Evolutionary conservation across 495 filamentous ascomycete genomes (phyloP).

Genomic region (Tuber indicum): DNA sequence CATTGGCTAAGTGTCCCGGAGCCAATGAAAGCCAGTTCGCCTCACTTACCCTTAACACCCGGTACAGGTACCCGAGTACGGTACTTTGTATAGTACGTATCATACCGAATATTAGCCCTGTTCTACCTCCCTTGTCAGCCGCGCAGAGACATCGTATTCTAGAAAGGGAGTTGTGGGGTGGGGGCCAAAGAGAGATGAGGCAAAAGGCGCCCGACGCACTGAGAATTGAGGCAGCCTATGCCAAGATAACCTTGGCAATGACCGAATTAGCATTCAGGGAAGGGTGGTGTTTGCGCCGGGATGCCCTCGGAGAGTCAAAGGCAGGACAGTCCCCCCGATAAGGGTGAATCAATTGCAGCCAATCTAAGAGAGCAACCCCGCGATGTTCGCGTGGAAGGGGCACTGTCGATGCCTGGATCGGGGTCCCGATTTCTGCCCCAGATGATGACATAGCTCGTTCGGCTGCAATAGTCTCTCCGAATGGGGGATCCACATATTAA

Average conservation of each 20-base stretch:
- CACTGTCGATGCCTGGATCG: neutral
- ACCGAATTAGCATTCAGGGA: neutral
- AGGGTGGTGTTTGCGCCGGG: neutral
- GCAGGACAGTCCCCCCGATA: neutral
- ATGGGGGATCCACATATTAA: neutral
- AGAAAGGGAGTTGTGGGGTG: neutral
- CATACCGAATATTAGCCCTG: neutral
- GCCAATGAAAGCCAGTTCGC: too few species aligned
- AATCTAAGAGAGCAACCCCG: neutral
- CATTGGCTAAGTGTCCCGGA: too few species aligned
- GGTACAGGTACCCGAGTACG: too few species aligned
- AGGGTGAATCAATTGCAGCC: neutral
- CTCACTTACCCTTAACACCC: too few species aligned
- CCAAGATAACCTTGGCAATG: neutral
- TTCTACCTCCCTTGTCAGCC: neutral
- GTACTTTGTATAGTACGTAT: too few species aligned
- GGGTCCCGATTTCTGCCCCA: neutral
- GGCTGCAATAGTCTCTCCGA: neutral
- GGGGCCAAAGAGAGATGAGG: neutral
- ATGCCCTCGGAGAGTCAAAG: neutral
- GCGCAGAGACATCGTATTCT: neutral
- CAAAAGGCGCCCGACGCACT: neutral
- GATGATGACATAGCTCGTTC: neutral
- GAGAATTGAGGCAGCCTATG: neutral
- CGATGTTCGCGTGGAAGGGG: neutral